These are phyloP conservation scores for Hanseniaspora mollemarum DNA, from an alignment of 805 yeast species.

Conservation along the genomic window DNA sequence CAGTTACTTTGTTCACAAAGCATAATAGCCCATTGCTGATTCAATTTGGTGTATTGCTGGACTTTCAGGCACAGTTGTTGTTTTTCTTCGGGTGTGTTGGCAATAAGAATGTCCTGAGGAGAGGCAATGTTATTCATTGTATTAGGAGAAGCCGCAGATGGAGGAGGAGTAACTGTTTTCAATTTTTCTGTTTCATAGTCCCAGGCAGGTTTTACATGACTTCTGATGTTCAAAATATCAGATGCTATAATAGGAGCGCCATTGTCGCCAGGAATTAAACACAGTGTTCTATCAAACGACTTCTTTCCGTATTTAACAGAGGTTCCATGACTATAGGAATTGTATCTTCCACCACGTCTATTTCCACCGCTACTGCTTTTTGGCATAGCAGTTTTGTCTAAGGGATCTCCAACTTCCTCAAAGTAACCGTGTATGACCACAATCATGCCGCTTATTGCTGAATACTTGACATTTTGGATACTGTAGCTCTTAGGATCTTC, in stretches of 20 bases:
- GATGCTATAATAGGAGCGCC: conserved; percentile 76
- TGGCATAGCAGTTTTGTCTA: conserved; percentile 25
- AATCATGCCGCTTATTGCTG: conserved; percentile 64
- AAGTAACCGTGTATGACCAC: conserved; percentile 76
- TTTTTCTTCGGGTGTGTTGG: conserved; percentile 43
- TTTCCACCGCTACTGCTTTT: conserved; percentile 25
- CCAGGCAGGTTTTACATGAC: conserved; percentile 54
- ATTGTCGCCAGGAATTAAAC: conserved; percentile 53
- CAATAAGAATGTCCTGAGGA: conserved; percentile 37
- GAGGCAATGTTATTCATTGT: background rate
- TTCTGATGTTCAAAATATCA: conserved; percentile 62
- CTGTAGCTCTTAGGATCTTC: conserved; percentile 56
- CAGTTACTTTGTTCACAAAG: conserved; percentile 79
- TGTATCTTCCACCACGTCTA: conserved; percentile 18
- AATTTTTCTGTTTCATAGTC: conserved; percentile 17
- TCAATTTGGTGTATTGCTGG: conserved; percentile 61
- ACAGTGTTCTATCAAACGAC: conserved; percentile 75
- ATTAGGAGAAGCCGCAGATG: background rate
- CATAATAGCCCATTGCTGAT: conserved; percentile 67
- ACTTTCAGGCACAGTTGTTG: conserved; percentile 54
- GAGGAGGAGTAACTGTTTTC: background rate
- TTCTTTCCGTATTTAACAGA: conserved; percentile 37
- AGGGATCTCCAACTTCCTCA: conserved; percentile 55
- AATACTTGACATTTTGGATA: conserved; percentile 64
- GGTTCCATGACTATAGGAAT: conserved; percentile 25